Base-by-base conservation (phyloP, 495 filamentous ascomycete species). In the Neurospora sp. region DNA sequence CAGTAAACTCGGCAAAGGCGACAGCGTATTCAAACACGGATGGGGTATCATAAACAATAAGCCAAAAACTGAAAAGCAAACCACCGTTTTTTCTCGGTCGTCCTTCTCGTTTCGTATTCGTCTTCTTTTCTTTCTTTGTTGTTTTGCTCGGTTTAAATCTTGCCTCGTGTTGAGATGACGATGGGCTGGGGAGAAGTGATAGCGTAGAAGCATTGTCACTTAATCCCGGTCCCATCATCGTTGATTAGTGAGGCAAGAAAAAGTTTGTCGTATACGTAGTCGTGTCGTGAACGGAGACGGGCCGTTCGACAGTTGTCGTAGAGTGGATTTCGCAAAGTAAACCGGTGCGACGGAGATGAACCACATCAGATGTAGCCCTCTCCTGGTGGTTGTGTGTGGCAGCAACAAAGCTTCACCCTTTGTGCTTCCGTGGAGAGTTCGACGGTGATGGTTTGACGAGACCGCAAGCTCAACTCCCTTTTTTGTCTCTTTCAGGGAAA, bases 41-140 rank as follows among this genome's bases (percentile, higher is more conserved):
- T 88, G 86, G 86, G 86, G 86, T 88, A 88, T 88, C 86, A 85
- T 87, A 75, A 72, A 72, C 37, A 38, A 77, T 68, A 22, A 71
- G 42, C 46, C 61, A 73, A 40, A 76, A 70, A 53, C 44, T 27
- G 71, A 74, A 71, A 65, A 73, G 70, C 71, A 77, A 75, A 40
- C 40, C 20, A 72, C 42, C 69, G 68, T 73, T 74, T 72, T 69
- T 41, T 0, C 35, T 37, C 35, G 20, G 40, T 71, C 39, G 20
- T 48, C 35, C 37, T 27, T 42, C 70, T 70, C 53, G 39, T 18
- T 37, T 65, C 53, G 27, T 65, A 5, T 37, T 65, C 53, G 12
- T 65, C 53, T 16, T 18, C 1, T 31, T 18, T 61, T 61, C 1
- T 27, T 27, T 59, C 14, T 0, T 22, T 0, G 4, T 22, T 27